Evolutionary conservation across 352 stramenopile species (phyloP), one percentile per base, ranked within the genome.

Genomic region (Achlya hypogyna): DNA sequence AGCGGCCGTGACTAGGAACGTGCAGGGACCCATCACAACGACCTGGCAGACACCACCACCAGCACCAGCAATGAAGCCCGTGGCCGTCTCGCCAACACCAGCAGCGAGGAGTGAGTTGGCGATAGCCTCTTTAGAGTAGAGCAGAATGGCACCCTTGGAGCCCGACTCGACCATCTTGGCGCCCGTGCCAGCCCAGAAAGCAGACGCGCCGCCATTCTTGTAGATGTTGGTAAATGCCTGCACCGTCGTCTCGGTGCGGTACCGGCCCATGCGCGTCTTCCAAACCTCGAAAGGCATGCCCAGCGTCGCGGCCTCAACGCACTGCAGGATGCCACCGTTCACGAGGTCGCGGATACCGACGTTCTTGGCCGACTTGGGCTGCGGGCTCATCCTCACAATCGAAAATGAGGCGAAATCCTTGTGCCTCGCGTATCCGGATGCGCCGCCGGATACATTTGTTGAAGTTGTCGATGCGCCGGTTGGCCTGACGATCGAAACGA

Each of bases 281-380:
- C 88, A 96, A 42, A 96, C 88, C 76, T 96, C 88, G 69, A 96
- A 96, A 42, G 88, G 88, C 86, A 96, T 95, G 68, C 88, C 88
- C 29, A 96, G 77, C 62, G 86, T 94, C 23, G 84, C 86, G 32
- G 88, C 88, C 71, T 96, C 88, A 9, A 95, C 70, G 74, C 88
- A 96, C 60, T 96, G 86, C 49, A 96, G 76, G 56, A 95, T 59
- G 22, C 87, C 82, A 60, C 83, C 82, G 63, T 93, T 91, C 58
- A 92, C 47, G 45, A 93, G 75, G 73, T 94, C 86, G 64, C 84
- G 84, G 10, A 74, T 28, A 22, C 84, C 81, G 42, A 93, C 86
- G 63, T 94, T 92, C 78, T 94, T 94, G 63, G 82, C 81, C 45
- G 79, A 78, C 62, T 77, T 54, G 12, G 79, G 72, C 47, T 81